Conservation (phyloP, 129 eudicot genomes). For the Escallonia rubra region DNA sequence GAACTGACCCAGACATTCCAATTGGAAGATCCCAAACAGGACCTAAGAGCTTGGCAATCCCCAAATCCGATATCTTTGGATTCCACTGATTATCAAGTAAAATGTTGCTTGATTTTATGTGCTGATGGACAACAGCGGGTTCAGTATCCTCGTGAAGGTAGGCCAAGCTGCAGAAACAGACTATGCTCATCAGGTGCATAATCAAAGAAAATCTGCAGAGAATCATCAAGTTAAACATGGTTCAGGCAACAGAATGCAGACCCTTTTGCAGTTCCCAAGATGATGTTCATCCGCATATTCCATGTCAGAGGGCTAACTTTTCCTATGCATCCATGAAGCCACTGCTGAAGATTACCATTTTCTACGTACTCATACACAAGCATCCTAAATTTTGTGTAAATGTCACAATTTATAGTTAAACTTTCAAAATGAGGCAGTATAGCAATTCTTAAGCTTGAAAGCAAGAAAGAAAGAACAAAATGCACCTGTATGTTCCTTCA, state of each 20-base stretch:
- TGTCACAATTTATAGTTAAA: no score
- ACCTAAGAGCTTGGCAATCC: conserved; percentile 24
- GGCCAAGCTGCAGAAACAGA: conserved; percentile 32
- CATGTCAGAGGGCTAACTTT: conserved; percentile 41
- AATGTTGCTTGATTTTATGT: conserved; percentile 46
- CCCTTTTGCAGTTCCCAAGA: conserved; percentile 46
- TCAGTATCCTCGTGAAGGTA: conserved; percentile 52
- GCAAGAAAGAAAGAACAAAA: background rate
- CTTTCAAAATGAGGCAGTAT: background rate
- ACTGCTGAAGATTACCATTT: conserved; percentile 43
- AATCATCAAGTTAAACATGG: no score
- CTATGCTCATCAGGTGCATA: background rate
- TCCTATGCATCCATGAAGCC: conserved; percentile 35
- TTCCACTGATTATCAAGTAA: conserved; percentile 59
- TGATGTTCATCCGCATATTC: conserved; percentile 38
- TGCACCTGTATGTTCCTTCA: conserved; percentile 41
- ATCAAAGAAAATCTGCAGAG: background rate
- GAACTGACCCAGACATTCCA: conserved; percentile 41
- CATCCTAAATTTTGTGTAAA: conserved; percentile 17
- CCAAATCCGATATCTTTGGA: conserved; percentile 45
- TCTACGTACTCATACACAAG: conserved; percentile 53
- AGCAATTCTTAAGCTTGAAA: background rate
- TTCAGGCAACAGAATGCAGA: background rate
- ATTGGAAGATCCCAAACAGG: conserved; percentile 8
- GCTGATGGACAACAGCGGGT: conserved; percentile 30